phyloP scores from a whole-genome alignment of 495 filamentous ascomycete genomes.

The Penicillium turbatum region DNA sequence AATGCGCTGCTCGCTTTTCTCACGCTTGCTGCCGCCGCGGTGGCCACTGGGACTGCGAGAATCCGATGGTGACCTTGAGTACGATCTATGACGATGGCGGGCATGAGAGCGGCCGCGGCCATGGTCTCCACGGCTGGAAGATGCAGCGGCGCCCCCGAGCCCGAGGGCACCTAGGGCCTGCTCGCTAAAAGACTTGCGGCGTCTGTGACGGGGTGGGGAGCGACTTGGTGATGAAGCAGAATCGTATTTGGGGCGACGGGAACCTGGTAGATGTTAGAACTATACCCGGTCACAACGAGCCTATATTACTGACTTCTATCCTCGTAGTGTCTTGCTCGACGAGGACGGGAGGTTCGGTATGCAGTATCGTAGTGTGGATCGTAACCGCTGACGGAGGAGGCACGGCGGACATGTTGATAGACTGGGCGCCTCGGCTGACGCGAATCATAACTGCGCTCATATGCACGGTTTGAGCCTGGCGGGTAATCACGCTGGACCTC shows the following conservation, averaged over 20 bases:
- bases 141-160: slow-evolving; percentile 51
- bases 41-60: slow-evolving; percentile 41
- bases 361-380: slow-evolving; percentile 49
- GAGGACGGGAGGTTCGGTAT: slow-evolving; percentile 54
- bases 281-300: neutral
- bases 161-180: slow-evolving; percentile 62
- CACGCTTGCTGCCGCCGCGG: slow-evolving; percentile 35
- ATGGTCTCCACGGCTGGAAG: slow-evolving; percentile 15
- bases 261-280: slow-evolving; percentile 20
- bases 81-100: slow-evolving; percentile 49
- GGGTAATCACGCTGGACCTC: slow-evolving; percentile 66
- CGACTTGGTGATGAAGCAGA: slow-evolving; percentile 38
- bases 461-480: slow-evolving; percentile 44
- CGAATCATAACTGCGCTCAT: slow-evolving; percentile 47
- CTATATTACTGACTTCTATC: slow-evolving; percentile 38
- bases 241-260: slow-evolving; percentile 38
- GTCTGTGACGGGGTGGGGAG: slow-evolving; percentile 42
- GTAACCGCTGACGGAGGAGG: slow-evolving; percentile 44
- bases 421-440: slow-evolving; percentile 40
- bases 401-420: slow-evolving; percentile 32
- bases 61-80: slow-evolving; percentile 48
- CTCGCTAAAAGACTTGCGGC: slow-evolving; percentile 69
- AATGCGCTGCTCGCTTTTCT: slow-evolving; percentile 60
- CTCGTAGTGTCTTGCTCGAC: slow-evolving; percentile 49
- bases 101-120: slow-evolving; percentile 36